Base-by-base conservation (phyloP, 108 stramenopile genomes). In the Cyclotella choctawhatcheeana region DNA sequence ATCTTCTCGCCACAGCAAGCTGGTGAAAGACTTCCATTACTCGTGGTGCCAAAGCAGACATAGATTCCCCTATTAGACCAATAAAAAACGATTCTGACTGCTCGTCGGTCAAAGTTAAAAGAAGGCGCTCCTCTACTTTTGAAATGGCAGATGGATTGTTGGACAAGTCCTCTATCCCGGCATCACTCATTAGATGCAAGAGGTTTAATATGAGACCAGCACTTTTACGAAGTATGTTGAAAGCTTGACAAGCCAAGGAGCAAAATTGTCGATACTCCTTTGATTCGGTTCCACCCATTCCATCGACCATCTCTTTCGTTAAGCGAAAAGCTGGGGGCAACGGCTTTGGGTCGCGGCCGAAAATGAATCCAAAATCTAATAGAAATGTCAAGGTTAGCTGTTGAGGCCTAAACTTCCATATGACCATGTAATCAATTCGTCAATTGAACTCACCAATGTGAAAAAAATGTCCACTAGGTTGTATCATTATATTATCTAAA, bases 191-290 rank as follows among this genome's bases (percentile, higher is more conserved):
- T 13, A 99, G 81, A 63, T 92, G 85, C 18, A 99, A 87, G 50
- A 99, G 69, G 70, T 98, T 98, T 55, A 99, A 79, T 32, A 98
- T 88, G 17, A 99, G 86, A n/a, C 96, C 96, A 21, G 98, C 97
- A 52, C 86, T 88, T 73, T 97, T 97, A 22, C 99, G 88, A 3
- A 99, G 79, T 26, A 93, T 89, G 58, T 94, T 97, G 76, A 96
- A 99, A 3, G 96, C 97, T 81, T 98, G 96, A 64, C 98, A 97
- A 37, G 96, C 92, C 22, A 97, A 73, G 24, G 93, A 93, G 71
- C 96, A 93, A 77, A 99, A 99, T 67, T 92, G 86, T 29, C 89
- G 89, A 73, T 97, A 94, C 59, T 96, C 93, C 44, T 84, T 74
- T 2, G 89, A 92, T 44, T 97, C 96, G 0, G 87, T 81, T 8